phyloP scores from a whole-genome alignment of 2,329 filamentous ascomycete species.

The Paracoccidioides brasiliensis region DNA sequence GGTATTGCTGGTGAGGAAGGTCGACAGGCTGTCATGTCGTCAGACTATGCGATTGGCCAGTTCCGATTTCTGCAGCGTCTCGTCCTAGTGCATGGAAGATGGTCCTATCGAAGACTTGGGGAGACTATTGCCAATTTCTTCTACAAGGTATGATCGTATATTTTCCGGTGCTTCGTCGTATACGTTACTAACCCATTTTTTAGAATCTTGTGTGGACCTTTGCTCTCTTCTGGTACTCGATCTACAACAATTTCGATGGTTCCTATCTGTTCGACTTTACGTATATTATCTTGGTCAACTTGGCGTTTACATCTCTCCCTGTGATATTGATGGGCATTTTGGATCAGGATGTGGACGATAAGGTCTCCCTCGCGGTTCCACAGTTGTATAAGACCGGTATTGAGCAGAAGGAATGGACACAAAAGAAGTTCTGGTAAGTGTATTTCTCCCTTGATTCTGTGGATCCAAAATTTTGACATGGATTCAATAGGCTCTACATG shows the following conservation, averaged over 20 bases:
- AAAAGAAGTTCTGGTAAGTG: slow-evolving; percentile 83
- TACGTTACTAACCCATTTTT: not conserved
- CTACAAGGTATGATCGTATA: slow-evolving; percentile 57
- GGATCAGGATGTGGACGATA: slow-evolving; percentile 92
- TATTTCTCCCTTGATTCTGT: not conserved
- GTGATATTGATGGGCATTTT: slow-evolving; percentile 93
- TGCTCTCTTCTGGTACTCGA: slow-evolving; percentile 92
- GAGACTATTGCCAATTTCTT: slow-evolving; percentile 98
- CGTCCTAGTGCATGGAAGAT: slow-evolving; percentile 79
- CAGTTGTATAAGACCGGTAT: slow-evolving; percentile 93
- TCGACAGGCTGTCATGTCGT: slow-evolving; percentile 87
- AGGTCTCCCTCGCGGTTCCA: slow-evolving; percentile 83
- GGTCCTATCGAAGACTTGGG: slow-evolving; percentile 88
- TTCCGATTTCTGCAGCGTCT: slow-evolving; percentile 79
- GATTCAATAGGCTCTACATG: slow-evolving; percentile 66
- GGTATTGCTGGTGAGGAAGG: slow-evolving; percentile 90
- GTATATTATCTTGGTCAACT: slow-evolving; percentile 91
- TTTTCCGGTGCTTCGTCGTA: not conserved
- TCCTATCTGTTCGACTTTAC: slow-evolving; percentile 97
- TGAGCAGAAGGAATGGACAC: slow-evolving; percentile 91
- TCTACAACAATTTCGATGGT: slow-evolving; percentile 90
- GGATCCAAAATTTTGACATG: slow-evolving; percentile 18
- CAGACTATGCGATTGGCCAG: slow-evolving; percentile 88
- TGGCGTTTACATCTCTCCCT: slow-evolving; percentile 90
- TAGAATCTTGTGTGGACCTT: slow-evolving; percentile 96